Percentiles rank a stretch among this genome's conserved stretches.
phyloP scores from a whole-genome alignment of 192 early-diverging fungal genomes.

The Entophlyctis luteolus region DNA sequence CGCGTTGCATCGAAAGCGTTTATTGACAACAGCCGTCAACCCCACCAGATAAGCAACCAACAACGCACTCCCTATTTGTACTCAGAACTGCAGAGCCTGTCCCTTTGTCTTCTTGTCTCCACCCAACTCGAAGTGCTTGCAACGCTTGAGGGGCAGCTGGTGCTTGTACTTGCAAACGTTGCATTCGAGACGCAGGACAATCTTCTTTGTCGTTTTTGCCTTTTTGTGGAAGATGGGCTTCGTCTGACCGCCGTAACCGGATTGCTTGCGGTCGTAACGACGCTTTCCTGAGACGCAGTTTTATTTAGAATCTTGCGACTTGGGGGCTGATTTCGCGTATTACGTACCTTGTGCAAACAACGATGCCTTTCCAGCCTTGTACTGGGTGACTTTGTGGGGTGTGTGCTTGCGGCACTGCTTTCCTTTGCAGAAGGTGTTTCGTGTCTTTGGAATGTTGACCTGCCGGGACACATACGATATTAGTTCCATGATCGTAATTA shows the following conservation, averaged over 20 bases:
- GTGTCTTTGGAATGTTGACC: constrained; percentile 99
- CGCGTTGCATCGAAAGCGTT: too few relatives aligned
- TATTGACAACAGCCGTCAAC: neutral
- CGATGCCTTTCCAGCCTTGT: constrained; percentile 99
- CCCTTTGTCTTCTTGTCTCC: constrained; percentile 97
- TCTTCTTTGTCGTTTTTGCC: constrained; percentile 99
- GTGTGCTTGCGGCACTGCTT: constrained; percentile 97
- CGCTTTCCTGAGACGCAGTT: constrained; percentile 41
- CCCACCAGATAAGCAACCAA: neutral
- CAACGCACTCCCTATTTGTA: too few relatives aligned
- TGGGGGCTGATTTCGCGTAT: neutral
- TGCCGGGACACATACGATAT: too few relatives aligned
- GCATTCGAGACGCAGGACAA: constrained; percentile 98
- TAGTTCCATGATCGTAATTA: too few relatives aligned
- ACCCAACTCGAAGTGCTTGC: constrained; percentile 99
- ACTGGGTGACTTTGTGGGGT: constrained; percentile 99
- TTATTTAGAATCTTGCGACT: neutral
- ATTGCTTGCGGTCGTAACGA: constrained; percentile 93
- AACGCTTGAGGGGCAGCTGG: constrained; percentile 96
- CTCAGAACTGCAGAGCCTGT: constrained; percentile 84
- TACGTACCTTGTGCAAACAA: constrained; percentile 94
- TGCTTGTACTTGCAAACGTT: constrained; percentile 98
- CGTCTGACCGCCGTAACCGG: constrained; percentile 99
- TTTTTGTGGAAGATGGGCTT: constrained; percentile 99
- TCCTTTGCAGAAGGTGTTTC: constrained; percentile 99